These are phyloP conservation scores for Aspergillus homomorphus DNA, from an alignment of 495 filamentous ascomycete species.

Conservation along the genomic window DNA sequence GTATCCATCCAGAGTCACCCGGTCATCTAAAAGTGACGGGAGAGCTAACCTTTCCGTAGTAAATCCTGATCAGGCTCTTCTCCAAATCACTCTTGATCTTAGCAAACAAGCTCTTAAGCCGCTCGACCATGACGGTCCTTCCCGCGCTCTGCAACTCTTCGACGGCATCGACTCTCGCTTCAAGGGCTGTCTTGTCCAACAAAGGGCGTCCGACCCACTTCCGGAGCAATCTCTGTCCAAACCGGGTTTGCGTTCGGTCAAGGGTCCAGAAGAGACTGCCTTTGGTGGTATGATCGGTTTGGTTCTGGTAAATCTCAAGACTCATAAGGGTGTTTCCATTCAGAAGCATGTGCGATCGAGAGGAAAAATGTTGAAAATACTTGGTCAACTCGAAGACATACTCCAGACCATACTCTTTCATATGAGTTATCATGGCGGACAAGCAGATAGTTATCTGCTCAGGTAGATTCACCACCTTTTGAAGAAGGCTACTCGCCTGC, in stretches of 20 bases:
- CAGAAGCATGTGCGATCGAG: constrained; percentile 90
- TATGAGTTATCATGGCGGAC: constrained; percentile 93
- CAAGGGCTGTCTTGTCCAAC: constrained; percentile 70
- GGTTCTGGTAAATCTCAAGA: constrained; percentile 93
- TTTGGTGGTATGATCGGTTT: constrained; percentile 80
- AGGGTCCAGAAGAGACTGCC: constrained; percentile 95
- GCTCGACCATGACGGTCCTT: constrained; percentile 64
- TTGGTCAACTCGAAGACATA: constrained; percentile 97
- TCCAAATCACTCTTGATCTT: constrained; percentile 82
- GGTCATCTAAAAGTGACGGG: not conserved
- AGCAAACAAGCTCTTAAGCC: constrained; percentile 63
- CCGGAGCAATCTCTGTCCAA: constrained; percentile 81
- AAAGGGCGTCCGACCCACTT: constrained; percentile 96
- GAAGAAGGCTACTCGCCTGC: constrained; percentile 60
- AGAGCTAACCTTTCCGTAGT: constrained; percentile 72
- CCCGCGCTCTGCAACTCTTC: constrained; percentile 78
- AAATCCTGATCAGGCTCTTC: constrained; percentile 88
- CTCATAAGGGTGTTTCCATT: constrained; percentile 94
- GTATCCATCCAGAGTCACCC: constrained; percentile 5
- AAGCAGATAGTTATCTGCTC: constrained; percentile 88
- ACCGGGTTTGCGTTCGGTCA: constrained; percentile 87
- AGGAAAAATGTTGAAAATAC: constrained; percentile 95
- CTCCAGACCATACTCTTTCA: constrained; percentile 90
- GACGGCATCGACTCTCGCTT: constrained; percentile 83
- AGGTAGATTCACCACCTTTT: constrained; percentile 80